phyloP scores from a whole-genome alignment of 1,284 basidiomycete genomes.

The Mycosarcoma mackinlayi region DNA sequence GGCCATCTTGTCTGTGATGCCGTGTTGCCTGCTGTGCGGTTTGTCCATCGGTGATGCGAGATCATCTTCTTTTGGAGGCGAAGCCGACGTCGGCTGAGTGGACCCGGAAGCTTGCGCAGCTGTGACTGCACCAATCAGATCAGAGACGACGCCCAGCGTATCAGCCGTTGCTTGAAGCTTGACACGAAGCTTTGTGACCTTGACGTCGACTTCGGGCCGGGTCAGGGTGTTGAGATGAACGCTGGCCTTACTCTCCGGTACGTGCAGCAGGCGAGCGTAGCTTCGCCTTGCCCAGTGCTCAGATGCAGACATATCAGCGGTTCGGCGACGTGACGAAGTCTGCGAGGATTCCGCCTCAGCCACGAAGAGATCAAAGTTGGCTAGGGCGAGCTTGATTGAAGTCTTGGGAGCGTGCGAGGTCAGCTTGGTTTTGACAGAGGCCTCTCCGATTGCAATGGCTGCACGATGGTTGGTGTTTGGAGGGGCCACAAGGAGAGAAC shows the following conservation, averaged over 20 bases:
- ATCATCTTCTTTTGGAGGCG: neutral
- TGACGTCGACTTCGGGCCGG: conserved; percentile 59
- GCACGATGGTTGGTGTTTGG: conserved; percentile 23
- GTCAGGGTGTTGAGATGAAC: conserved; percentile 49
- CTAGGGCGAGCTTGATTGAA: conserved; percentile 37
- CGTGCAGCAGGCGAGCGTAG: conserved; percentile 64
- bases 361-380: conserved; percentile 33
- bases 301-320: conserved; percentile 5
- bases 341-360: conserved; percentile 11
- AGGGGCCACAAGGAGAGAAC: conserved; percentile 36
- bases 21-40: neutral
- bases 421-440: conserved; percentile 49
- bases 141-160: conserved; percentile 36
- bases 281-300: conserved; percentile 44
- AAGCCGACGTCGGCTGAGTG: neutral
- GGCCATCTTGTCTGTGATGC: neutral
- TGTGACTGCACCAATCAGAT: conserved; percentile 11
- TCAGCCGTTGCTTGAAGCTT: conserved; percentile 55
- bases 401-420: conserved; percentile 54
- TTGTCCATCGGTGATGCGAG: neutral
- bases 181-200: conserved; percentile 34
- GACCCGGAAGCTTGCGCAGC: neutral
- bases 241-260: conserved; percentile 60
- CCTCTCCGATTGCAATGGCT: conserved; percentile 48
- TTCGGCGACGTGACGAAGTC: neutral